Evolutionary conservation across 169 alveolate species (phyloP).

Genomic region (Plasmodium sp.): DNA sequence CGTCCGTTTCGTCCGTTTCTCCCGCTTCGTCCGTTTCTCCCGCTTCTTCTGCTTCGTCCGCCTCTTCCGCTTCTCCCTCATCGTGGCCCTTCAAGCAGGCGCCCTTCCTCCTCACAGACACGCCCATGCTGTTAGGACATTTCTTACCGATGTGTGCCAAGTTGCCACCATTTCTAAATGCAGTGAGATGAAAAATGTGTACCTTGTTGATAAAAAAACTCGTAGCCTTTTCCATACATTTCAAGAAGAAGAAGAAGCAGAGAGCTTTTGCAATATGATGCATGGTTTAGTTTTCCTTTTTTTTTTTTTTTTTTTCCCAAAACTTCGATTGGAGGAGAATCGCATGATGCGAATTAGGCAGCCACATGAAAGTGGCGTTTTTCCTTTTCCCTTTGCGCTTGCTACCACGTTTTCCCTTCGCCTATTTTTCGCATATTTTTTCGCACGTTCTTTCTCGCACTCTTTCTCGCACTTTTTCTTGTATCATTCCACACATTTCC

Average conservation of each 20-base stretch:
- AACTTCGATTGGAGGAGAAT: not conserved
- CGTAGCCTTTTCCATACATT: not conserved
- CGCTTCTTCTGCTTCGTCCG: no score
- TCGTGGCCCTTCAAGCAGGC: not conserved
- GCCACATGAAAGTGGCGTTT: not conserved
- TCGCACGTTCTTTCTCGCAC: not conserved
- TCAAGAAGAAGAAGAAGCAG: slow-evolving; percentile 5
- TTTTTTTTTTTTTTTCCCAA: not conserved
- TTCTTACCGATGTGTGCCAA: not conserved
- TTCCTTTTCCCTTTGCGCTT: not conserved
- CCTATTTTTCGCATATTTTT: no score
- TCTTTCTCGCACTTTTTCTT: not conserved
- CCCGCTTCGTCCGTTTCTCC: not conserved
- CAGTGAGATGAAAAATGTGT: slow-evolving; percentile 4
- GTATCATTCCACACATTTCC: not conserved
- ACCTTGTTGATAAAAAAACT: slow-evolving; percentile 3
- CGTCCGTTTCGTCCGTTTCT: not conserved
- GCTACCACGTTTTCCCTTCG: not conserved
- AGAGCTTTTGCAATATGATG: not conserved
- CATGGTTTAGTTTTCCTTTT: slow-evolving; percentile 21
- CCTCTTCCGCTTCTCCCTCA: not conserved
- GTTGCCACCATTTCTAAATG: not conserved
- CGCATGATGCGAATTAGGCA: slow-evolving; percentile 5
- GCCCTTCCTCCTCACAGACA: not conserved
- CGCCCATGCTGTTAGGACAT: slow-evolving; percentile 4